A percentile compares a stretch with the other conserved stretches of the same genome.
These are phyloP conservation scores for Calonectria pauciramosa DNA, from an alignment of 2,329 filamentous ascomycete species.

Conservation along the genomic window DNA sequence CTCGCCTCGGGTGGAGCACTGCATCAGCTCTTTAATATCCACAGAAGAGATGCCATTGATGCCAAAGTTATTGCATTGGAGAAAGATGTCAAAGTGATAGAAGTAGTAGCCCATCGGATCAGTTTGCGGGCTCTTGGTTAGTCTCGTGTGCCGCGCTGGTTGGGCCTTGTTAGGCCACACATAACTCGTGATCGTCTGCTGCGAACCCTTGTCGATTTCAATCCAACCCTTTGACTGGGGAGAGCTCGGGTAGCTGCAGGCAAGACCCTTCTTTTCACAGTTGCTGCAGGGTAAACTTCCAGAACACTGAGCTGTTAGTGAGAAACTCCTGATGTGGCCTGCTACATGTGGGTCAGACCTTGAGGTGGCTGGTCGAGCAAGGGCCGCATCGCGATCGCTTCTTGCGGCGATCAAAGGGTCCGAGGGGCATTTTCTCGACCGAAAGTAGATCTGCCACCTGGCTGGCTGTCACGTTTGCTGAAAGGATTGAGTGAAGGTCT, in stretches of 20 bases:
- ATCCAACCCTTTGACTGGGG: constrained; percentile 28
- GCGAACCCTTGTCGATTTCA: constrained; percentile 36
- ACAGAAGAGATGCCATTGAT: constrained; percentile 8
- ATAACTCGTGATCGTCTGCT: constrained; percentile 18
- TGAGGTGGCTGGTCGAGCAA: constrained; percentile 51
- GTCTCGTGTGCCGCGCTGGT: not conserved
- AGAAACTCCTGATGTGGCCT: too few relatives aligned
- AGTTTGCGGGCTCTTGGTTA: not conserved
- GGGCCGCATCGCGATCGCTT: constrained; percentile 48
- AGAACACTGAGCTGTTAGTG: constrained; percentile 47
- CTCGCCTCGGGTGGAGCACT: constrained; percentile 12
- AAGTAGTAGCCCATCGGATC: constrained; percentile 41
- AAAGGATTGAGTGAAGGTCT: not conserved
- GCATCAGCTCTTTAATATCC: constrained; percentile 42
- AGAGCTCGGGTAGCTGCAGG: constrained; percentile 39
- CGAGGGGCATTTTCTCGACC: constrained; percentile 43
- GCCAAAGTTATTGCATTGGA: constrained; percentile 46
- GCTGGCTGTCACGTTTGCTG: not conserved
- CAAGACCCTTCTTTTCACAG: constrained; percentile 43
- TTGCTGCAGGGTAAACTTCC: constrained; percentile 48
- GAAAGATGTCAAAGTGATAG: constrained; percentile 49
- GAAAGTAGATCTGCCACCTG: not conserved
- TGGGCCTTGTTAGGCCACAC: not conserved
- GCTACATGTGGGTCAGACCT: constrained; percentile 38
- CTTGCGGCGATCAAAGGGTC: constrained; percentile 51